phyloP scores from a whole-genome alignment of 2,329 filamentous ascomycete genomes.

The Mycosphaerella arachidis region DNA sequence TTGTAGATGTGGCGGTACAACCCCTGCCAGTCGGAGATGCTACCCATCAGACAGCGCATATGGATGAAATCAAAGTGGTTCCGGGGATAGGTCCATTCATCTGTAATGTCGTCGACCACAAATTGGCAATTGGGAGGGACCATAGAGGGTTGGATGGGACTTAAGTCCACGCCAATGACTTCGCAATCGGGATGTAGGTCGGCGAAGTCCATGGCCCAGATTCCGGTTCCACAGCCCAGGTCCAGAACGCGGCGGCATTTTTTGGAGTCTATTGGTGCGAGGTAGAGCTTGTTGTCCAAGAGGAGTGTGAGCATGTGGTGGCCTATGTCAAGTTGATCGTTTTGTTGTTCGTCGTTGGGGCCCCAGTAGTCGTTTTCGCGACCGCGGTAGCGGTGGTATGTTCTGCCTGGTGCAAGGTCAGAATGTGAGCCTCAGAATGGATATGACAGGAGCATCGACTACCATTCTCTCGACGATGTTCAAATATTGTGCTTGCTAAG shows the following conservation, averaged over 20 bases:
- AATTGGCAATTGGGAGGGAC: slow-evolving; percentile 6
- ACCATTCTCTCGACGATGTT: slow-evolving; percentile 1
- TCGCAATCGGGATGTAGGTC: neutral
- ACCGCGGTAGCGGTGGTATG: slow-evolving; percentile 7
- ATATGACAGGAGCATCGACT: too few relatives aligned
- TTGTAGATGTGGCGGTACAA: neutral
- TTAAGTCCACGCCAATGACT: slow-evolving; percentile 1
- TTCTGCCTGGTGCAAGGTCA: neutral
- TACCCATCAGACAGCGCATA: slow-evolving; percentile 1
- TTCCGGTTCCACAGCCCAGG: slow-evolving; percentile 4
- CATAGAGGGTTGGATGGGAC: neutral
- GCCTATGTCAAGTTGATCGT: slow-evolving; percentile 9
- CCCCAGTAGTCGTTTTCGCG: slow-evolving; percentile 5
- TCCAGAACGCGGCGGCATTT: slow-evolving; percentile 3
- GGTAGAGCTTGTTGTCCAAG: slow-evolving; percentile 3
- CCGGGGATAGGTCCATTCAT: neutral
- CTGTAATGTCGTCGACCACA: slow-evolving; percentile 1
- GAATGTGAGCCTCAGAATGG: too few relatives aligned
- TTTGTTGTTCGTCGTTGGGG: slow-evolving; percentile 10
- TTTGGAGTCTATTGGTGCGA: slow-evolving; percentile 1
- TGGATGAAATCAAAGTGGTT: slow-evolving; percentile 6
- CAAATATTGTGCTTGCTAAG: neutral
- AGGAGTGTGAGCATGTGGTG: slow-evolving; percentile 12
- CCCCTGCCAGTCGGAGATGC: slow-evolving; percentile 1
- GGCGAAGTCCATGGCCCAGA: slow-evolving; percentile 6